These are phyloP conservation scores for Volutella citrinella DNA, from an alignment of 2,329 filamentous ascomycete genomes.

Conservation along the genomic window DNA sequence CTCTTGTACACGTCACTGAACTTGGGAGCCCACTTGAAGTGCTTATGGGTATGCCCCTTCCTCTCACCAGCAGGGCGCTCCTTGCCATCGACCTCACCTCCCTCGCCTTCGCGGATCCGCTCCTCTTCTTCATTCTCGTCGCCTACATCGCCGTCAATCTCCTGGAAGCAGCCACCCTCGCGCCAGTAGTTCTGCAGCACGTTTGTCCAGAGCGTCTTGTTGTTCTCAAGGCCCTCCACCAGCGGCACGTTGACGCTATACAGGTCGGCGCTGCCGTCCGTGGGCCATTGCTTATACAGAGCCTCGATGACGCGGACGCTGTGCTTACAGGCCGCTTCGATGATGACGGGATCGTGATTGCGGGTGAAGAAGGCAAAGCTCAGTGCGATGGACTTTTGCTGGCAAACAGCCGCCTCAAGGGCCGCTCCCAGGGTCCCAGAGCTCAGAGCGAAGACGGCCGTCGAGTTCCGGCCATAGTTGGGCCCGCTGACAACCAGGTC, in stretches of 20 bases:
- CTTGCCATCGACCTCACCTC: slow-evolving; percentile 41
- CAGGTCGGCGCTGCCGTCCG: slow-evolving; percentile 67
- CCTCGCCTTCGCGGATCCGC: slow-evolving; percentile 65
- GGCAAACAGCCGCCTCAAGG: slow-evolving; percentile 72
- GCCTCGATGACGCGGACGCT: slow-evolving; percentile 76
- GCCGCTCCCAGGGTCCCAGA: slow-evolving; percentile 77
- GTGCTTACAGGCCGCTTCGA: slow-evolving; percentile 72
- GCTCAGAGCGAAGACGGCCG: slow-evolving; percentile 73
- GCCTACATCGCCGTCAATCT: slow-evolving; percentile 63
- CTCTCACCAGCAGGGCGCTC: slow-evolving; percentile 20
- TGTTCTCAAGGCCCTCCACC: slow-evolving; percentile 67
- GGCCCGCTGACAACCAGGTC: slow-evolving; percentile 78
- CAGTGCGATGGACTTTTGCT: slow-evolving; percentile 71
- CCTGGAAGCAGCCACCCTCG: slow-evolving; percentile 81
- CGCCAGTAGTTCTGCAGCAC: slow-evolving; percentile 92
- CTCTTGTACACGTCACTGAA: slow-evolving; percentile 86
- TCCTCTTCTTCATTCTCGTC: slow-evolving; percentile 70
- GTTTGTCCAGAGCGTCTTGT: slow-evolving; percentile 76
- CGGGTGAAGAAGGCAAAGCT: slow-evolving; percentile 87
- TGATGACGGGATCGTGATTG: slow-evolving; percentile 79
- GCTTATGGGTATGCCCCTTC: slow-evolving; percentile 67
- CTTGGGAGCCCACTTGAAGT: slow-evolving; percentile 92
- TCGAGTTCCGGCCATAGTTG: slow-evolving; percentile 82
- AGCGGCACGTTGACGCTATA: slow-evolving; percentile 91
- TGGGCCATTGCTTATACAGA: slow-evolving; percentile 70